Evolutionary conservation across 192 early-diverging fungal species (phyloP), one percentile per base, ranked within the genome.

Genomic region (Coemansia sp.): DNA sequence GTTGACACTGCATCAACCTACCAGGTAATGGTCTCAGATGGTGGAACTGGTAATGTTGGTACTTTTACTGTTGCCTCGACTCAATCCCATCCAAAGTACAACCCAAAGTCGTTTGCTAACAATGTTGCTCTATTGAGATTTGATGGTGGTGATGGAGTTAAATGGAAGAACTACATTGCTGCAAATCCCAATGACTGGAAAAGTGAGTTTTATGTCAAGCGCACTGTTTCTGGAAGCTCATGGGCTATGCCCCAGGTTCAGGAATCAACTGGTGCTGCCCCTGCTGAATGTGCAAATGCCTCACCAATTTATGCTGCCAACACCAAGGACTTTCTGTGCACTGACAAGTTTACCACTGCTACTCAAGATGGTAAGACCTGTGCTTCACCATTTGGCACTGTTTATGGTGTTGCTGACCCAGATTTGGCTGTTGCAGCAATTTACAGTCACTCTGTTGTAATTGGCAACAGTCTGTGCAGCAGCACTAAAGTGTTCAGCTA

Each of bases 371-470:
- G 56, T 34, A 37, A 28, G 18, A 20, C 25, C 10, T 77, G 74
- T 20, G 58, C 66, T 10, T 47, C 51, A 14, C 74, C 74, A 3
- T 77, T 68, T 34, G 59, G 69, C 26, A 53, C 62, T 0, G 63
- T 68, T n/a, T 77, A 77, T 34, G 74, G 74, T 10, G 61, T 71
- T 0, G 51, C 47, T 40, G 66, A 67, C 40, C 60, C 64, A 1
- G 58, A 77, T n/a, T 58, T 77, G 44, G 74, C 74, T 1, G 63
- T 77, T 14, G 69, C 69, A 4, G 74, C 46, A 0, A 47, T 77
- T 23, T 77, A 77, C 55, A 77, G 74, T 48, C 74, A 77, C 54
- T 77, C 74, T 21, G 60, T 77, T n/a, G 21, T 77, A 2, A 54
- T 68, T 11, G 74, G 69, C 23, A 56, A 71, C 12, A 58, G 55